phyloP scores from a whole-genome alignment of 129 eudicot genomes.

The Heracleum sosnowskyi region DNA sequence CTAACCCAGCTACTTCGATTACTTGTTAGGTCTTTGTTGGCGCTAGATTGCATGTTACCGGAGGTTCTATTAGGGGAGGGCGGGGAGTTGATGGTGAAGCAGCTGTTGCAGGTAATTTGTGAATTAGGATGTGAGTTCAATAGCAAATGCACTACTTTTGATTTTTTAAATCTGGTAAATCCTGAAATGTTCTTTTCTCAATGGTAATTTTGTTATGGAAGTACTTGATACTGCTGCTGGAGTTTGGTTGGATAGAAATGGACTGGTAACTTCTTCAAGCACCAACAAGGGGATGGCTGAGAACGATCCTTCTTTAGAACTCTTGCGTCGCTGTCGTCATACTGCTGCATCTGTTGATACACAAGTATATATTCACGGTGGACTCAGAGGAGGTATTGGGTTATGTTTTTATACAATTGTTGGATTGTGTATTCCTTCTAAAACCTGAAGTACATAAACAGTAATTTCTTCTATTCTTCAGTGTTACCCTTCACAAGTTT shows the following conservation, averaged over 20 bases:
- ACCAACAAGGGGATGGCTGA: conserved; percentile 49
- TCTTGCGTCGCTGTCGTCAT: conserved; percentile 92
- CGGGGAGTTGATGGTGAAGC: conserved; percentile 95
- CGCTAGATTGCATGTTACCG: conserved; percentile 94
- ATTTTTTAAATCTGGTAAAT: background rate
- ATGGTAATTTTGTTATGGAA: conserved; percentile 20
- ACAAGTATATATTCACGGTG: conserved; percentile 80
- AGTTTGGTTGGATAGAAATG: conserved; percentile 88
- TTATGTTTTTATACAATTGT: conserved; percentile 1
- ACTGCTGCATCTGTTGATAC: conserved; percentile 94
- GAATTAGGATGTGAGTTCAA: background rate
- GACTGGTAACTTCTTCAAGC: conserved; percentile 70
- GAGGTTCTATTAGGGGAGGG: conserved; percentile 92
- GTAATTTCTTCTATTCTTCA: background rate
- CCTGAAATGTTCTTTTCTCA: background rate
- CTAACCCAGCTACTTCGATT: background rate
- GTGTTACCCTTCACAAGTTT: background rate
- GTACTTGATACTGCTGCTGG: conserved; percentile 99
- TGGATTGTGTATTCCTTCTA: background rate
- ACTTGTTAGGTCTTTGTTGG: conserved; percentile 84
- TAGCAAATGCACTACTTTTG: background rate
- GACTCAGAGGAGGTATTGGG: conserved; percentile 81
- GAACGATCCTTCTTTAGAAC: conserved; percentile 65
- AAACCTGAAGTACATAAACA: background rate
- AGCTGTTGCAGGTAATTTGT: conserved; percentile 59